Conservation (phyloP, 805 yeast genomes). For the Ogataea nakhonphanomensis region DNA sequence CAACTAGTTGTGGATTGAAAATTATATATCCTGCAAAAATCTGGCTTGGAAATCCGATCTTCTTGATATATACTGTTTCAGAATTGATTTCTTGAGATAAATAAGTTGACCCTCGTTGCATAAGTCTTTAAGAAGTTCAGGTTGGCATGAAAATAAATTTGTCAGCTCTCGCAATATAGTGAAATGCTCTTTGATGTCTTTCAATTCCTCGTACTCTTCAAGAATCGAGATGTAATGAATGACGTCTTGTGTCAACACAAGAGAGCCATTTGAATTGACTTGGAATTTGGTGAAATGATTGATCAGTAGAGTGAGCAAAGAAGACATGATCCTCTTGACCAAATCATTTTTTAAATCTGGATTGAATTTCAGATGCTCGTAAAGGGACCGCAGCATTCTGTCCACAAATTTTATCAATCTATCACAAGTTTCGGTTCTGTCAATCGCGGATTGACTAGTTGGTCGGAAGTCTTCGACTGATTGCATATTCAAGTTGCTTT, state of each 20-base stretch:
- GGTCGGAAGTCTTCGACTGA: conserved; percentile 56
- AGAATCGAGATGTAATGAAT: conserved; percentile 58
- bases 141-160: conserved; percentile 80
- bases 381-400: conserved; percentile 33
- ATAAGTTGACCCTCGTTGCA: conserved; percentile 79
- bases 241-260: conserved; percentile 76
- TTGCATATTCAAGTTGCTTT: conserved; percentile 56
- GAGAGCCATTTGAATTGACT: conserved; percentile 80
- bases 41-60: conserved; percentile 65
- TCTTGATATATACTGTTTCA: conserved; percentile 64
- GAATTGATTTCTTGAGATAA: conserved; percentile 54
- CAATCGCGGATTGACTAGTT: conserved; percentile 34
- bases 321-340: conserved; percentile 21
- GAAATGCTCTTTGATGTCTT: conserved; percentile 48
- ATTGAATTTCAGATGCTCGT: conserved; percentile 35
- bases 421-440: conserved; percentile 71
- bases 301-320: conserved; percentile 49
- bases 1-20: conserved; percentile 2
- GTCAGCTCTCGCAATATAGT: conserved; percentile 70
- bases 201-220: conserved; percentile 29
- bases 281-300: conserved; percentile 72
- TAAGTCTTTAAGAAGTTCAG: conserved; percentile 71
- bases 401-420: conserved; percentile 49
- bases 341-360: conserved; percentile 22
- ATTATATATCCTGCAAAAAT: conserved; percentile 31